Base-by-base conservation (phyloP, 2,329 filamentous ascomycete species). In the Cladosporium phlei region DNA sequence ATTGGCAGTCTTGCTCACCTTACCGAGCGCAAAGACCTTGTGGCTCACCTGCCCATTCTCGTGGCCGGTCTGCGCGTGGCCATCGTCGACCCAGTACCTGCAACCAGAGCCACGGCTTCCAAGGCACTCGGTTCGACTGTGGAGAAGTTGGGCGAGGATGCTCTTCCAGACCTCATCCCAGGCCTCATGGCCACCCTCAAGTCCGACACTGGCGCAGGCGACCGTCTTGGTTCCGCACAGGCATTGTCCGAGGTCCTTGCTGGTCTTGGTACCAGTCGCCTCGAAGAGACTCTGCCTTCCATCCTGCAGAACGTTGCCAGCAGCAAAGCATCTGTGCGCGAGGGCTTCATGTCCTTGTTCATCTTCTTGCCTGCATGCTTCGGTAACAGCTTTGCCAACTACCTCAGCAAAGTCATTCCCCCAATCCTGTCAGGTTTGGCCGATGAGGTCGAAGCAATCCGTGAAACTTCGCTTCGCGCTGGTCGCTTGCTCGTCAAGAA, bases 281-380 rank as follows among this genome's bases (percentile, higher is more conserved):
- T 98, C 56, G 93, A 98, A 67, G 94, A 98, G 69, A 97, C 90
- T 4, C 74, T 98, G 35, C 94, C 93, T 29, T 96, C 91, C 10
- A 95, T 98, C 58, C 71, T 98, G 30, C 91, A 97, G 61, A 98
- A 98, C 61, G 91, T 95, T 55, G 83, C 88, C 57, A 97, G 91
- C 59, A 81, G 85, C 56, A 96, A 95, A 69, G 66, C 93, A 14
- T 82, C 89, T 46, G 88, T 98, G 54, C 83, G 93, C 59, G 93
- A 98, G 74, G 93, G 93, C 35, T 98, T 98, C 73, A 98, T 98
- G 93, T 96, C 93, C 6, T 78, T 98, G 30, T 98, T 98, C 70
- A 97, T 98, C 56, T 98, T 96, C 78, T 81, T 98, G 71, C 93
- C 93, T 10, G 93, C 95, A 44, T 98, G 93, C 71, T 98, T 98